Percentiles rank a stretch among this genome's conserved stretches.
Conservation (phyloP, 148 eudicot genomes). For the Cornus suecica region DNA sequence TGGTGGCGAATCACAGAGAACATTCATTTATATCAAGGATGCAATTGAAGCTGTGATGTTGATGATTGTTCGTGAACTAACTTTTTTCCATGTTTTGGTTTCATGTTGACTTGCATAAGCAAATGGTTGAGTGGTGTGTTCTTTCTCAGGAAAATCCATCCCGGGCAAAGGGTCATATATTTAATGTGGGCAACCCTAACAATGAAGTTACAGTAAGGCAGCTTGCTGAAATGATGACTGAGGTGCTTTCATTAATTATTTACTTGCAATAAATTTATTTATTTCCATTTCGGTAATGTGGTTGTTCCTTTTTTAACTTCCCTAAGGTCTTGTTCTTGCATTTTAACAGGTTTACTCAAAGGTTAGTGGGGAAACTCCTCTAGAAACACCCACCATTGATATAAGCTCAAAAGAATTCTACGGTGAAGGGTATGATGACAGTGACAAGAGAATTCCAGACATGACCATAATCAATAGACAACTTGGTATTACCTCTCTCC, state of each 20-base stretch:
- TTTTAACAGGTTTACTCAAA: slow-evolving; percentile 70
- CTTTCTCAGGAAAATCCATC: slow-evolving; percentile 81
- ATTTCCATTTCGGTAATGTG: background rate
- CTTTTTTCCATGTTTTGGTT: background rate
- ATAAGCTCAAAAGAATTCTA: slow-evolving; percentile 93
- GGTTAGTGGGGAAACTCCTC: slow-evolving; percentile 73
- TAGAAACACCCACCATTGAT: slow-evolving; percentile 80
- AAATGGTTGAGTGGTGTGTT: background rate
- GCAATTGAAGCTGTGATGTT: slow-evolving; percentile 93
- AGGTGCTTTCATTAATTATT: slow-evolving; percentile 41
- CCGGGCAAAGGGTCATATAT: slow-evolving; percentile 93
- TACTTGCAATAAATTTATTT: background rate
- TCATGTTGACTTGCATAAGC: background rate
- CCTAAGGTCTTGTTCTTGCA: background rate
- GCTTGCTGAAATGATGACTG: slow-evolving; percentile 99
- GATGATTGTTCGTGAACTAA: slow-evolving; percentile 74
- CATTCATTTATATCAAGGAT: slow-evolving; percentile 88
- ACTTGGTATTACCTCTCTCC: slow-evolving; percentile 53
- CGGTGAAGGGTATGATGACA: slow-evolving; percentile 95
- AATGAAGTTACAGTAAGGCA: slow-evolving; percentile 98
- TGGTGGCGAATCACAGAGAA: slow-evolving; percentile 97
- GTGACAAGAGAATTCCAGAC: slow-evolving; percentile 98
- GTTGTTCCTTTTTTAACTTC: background rate
- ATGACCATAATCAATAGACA: slow-evolving; percentile 97
- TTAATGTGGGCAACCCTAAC: slow-evolving; percentile 96